Evolutionary conservation across 2,329 filamentous ascomycete genomes (phyloP).

Genomic region (Lecanicillium sp.): DNA sequence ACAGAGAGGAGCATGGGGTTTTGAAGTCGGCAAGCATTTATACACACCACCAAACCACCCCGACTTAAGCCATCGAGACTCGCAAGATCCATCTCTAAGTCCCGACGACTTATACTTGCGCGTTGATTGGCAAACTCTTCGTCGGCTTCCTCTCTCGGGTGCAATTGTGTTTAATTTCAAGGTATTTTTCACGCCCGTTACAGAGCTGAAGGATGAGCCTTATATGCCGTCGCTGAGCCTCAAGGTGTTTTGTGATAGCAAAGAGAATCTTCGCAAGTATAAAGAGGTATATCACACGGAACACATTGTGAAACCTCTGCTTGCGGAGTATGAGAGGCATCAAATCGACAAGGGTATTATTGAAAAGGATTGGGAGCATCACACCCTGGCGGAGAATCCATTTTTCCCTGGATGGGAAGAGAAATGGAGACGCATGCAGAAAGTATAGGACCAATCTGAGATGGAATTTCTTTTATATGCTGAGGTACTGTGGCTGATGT

Average conservation of each 20-base stretch:
- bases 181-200: slow-evolving; percentile 63
- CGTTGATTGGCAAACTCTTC: slow-evolving; percentile 83
- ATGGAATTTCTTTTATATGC: too few species aligned
- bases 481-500: too few species aligned
- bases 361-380: slow-evolving; percentile 27
- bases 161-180: slow-evolving; percentile 85
- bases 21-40: slow-evolving; percentile 67
- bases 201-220: slow-evolving; percentile 62
- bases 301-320: slow-evolving; percentile 57
- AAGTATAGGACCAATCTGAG: too few species aligned
- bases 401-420: slow-evolving; percentile 64
- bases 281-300: slow-evolving; percentile 77
- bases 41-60: slow-evolving; percentile 65
- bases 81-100: slow-evolving; percentile 47
- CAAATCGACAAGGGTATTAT: too few species aligned
- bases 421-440: not conserved
- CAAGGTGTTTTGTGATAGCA: slow-evolving; percentile 58
- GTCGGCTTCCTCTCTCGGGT: slow-evolving; percentile 67
- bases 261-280: slow-evolving; percentile 64
- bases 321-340: slow-evolving; percentile 39
- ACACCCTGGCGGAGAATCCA: slow-evolving; percentile 65
- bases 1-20: slow-evolving; percentile 75
- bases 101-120: slow-evolving; percentile 58
- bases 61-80: slow-evolving; percentile 49
- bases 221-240: slow-evolving; percentile 61